These are phyloP conservation scores for Dianthus caryophyllus DNA, from an alignment of 148 eudicot species.

Conservation along the genomic window DNA sequence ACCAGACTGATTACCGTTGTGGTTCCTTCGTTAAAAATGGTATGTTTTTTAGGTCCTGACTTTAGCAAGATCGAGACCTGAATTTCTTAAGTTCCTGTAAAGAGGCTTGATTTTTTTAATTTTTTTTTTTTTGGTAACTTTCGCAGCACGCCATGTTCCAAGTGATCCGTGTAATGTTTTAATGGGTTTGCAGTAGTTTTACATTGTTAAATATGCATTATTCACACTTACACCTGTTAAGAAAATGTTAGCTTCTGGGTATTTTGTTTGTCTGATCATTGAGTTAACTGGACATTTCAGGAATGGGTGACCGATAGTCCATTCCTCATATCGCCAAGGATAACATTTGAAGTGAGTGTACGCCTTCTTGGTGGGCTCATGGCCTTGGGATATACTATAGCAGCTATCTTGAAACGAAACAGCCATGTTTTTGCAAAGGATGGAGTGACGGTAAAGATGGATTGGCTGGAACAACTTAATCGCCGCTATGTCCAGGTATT, in stretches of 20 bases:
- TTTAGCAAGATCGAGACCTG: too few relatives aligned
- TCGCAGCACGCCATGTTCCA: background rate
- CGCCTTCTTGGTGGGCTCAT: slow-evolving; percentile 96
- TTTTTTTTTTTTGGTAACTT: too few relatives aligned
- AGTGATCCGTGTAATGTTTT: background rate
- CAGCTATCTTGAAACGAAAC: slow-evolving; percentile 82
- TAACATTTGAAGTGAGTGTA: slow-evolving; percentile 93
- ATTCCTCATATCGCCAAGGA: slow-evolving; percentile 94
- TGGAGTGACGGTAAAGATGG: slow-evolving; percentile 77
- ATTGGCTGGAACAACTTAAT: slow-evolving; percentile 81
- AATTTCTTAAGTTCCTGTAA: background rate
- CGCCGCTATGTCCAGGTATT: slow-evolving; percentile 88
- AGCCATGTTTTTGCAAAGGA: slow-evolving; percentile 83
- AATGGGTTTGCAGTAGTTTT: background rate
- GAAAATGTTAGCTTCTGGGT: background rate
- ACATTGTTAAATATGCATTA: background rate
- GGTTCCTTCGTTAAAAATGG: too few relatives aligned
- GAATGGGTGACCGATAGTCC: slow-evolving; percentile 96
- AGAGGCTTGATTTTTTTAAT: background rate
- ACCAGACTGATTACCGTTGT: too few relatives aligned
- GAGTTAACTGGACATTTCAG: slow-evolving; percentile 34
- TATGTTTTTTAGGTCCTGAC: too few relatives aligned
- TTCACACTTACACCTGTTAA: background rate
- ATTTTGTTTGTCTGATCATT: background rate
- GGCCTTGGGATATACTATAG: slow-evolving; percentile 97